phyloP scores from a whole-genome alignment of 73 alveolate genomes.

The Paraurostyla sp. region DNA sequence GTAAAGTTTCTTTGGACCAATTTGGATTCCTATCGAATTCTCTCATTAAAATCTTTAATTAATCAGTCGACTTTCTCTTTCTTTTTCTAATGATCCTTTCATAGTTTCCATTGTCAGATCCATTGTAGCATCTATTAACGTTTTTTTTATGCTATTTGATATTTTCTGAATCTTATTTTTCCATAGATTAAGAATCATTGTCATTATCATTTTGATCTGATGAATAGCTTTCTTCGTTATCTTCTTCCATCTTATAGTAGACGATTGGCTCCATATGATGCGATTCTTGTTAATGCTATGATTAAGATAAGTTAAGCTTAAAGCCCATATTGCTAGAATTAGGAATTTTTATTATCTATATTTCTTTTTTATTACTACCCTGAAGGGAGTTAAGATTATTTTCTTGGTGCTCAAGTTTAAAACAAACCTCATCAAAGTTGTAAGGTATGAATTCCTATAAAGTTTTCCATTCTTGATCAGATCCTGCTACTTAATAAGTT shows the following conservation, averaged over 20 bases:
- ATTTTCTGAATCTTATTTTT: neutral
- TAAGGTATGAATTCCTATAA: neutral
- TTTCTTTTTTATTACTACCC: conserved; percentile 29
- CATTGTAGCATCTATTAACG: neutral
- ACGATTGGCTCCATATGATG: neutral
- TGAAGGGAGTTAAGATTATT: conserved; percentile 18
- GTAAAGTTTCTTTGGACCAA: conserved; percentile 75
- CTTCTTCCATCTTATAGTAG: neutral
- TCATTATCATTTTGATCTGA: conserved; percentile 7
- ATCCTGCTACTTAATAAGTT: neutral
- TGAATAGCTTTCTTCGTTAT: conserved; percentile 2
- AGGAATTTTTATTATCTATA: neutral
- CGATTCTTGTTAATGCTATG: neutral
- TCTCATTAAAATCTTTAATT: conserved; percentile 66
- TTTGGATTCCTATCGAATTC: conserved; percentile 76
- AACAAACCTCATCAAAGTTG: conserved; percentile 7
- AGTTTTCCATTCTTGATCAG: neutral
- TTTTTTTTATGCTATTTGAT: neutral
- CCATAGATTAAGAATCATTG: neutral
- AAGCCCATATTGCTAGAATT: conserved; percentile 4
- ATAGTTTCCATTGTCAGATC: neutral
- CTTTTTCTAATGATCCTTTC: conserved; percentile 70
- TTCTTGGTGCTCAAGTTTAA: conserved; percentile 9
- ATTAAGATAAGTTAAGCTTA: neutral
- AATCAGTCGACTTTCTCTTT: conserved; percentile 73